Base-by-base conservation (phyloP, 768 basidiomycete species). In the Phylloporus sp. region DNA sequence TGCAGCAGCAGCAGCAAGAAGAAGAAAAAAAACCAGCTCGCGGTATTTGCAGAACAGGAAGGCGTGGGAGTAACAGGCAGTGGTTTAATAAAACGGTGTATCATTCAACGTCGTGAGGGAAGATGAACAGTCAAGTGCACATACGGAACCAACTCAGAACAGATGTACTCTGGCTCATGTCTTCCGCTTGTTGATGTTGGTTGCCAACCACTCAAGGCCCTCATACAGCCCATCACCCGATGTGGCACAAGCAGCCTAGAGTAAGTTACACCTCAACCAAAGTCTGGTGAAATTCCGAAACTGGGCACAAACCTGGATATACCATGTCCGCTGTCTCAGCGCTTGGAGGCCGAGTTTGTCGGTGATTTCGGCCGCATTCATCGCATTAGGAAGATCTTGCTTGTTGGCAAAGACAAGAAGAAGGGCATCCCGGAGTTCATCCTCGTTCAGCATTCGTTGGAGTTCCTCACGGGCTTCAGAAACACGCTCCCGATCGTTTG, bases 371-470 rank as follows among this genome's bases (percentile, higher is more conserved):
- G 95, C 90, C 36, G 95, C 95, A 69, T 94, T 95, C 95, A 97
- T 97, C 59, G 95, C 97, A 70, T 99, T 98, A 59, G 97, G 97
- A 68, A 99, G 76, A 84, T 99, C 97, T 76, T 99, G 97, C 79
- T 99, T 99, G 85, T 99, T 99, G 72, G 97, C 95, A 65, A 98
- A 98, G 67, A 99, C 97, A 59, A 99, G 85, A 61, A 99, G 88
- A 64, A 97, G 88, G 47, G 95, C 95, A 72, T 97, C 94, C 58
- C 95, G 91, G 62, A 99, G 88, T 76, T 99, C 97, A 68, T 98
- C 97, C 73, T 99, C 97, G 73, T 97, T 97, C 72, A 99, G 74
- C 97, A 99, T 99, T 66, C 97, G 88, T 72, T 98, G 97, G 49
- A 99, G 84, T 75, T 99, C 97, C 77, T 98, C 97, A 56, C 97